Evolutionary conservation across 169 alveolate species (phyloP).

Genomic region (Cryptosporidium tyzzeri): DNA sequence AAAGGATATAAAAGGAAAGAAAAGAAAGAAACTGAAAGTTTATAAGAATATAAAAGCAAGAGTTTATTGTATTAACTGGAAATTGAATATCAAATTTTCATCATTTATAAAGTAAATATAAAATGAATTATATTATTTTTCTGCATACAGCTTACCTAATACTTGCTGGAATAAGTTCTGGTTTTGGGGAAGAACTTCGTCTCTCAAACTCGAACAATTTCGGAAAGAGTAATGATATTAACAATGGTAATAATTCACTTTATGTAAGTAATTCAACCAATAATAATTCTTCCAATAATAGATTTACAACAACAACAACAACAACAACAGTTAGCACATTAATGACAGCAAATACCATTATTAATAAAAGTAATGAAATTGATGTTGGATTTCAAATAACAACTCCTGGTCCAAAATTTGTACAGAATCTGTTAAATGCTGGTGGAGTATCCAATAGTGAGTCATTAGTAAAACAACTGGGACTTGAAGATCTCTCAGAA

Average conservation of each 20-base stretch:
- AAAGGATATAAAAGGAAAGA: too few species aligned
- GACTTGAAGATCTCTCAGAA: slow-evolving; percentile 24
- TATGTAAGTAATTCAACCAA: neutral
- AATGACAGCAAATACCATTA: neutral
- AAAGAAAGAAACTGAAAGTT: too few species aligned
- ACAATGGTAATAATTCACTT: neutral
- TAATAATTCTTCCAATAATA: neutral
- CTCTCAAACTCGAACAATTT: neutral
- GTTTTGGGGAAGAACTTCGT: slow-evolving; percentile 37
- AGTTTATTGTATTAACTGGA: too few species aligned
- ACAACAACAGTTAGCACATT: neutral
- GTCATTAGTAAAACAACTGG: slow-evolving; percentile 25
- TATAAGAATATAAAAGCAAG: too few species aligned
- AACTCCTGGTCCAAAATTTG: slow-evolving; percentile 16
- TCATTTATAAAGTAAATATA: neutral
- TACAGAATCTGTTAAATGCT: neutral
- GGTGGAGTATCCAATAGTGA: neutral
- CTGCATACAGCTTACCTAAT: neutral
- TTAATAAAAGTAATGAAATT: neutral
- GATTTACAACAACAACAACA: too few species aligned
- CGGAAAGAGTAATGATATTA: neutral
- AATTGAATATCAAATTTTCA: too few species aligned
- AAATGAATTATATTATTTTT: neutral
- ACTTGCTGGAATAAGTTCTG: neutral
- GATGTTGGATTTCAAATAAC: slow-evolving; percentile 16